phyloP scores from a whole-genome alignment of 371 early-diverging fungal genomes.

The Apophysomyces variabilis region DNA sequence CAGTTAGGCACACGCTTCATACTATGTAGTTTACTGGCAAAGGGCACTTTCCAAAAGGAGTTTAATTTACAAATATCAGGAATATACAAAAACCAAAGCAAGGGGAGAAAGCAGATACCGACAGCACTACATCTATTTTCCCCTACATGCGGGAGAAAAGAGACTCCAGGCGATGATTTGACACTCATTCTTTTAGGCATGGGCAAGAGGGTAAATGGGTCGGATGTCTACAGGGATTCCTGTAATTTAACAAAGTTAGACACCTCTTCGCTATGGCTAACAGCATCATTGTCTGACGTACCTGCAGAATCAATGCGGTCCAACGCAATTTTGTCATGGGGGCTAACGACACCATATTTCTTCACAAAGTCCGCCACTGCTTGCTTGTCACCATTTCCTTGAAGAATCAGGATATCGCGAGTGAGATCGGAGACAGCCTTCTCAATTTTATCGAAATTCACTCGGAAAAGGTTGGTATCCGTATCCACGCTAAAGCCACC shows the following conservation, averaged over 20 bases:
- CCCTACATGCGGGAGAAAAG: no score
- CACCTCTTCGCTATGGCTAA: background rate
- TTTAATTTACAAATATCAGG: no score
- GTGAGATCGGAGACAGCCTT: conserved; percentile 72
- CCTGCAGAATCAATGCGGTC: conserved; percentile 56
- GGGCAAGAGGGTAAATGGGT: conserved; percentile 48
- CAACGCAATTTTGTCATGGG: conserved; percentile 58
- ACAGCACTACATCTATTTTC: no score
- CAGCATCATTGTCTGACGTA: conserved; percentile 13
- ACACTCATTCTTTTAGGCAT: conserved; percentile 1
- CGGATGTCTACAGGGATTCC: conserved; percentile 57
- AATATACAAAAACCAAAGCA: no score
- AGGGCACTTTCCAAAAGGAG: no score
- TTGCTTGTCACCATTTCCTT: conserved; percentile 79
- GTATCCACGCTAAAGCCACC: conserved; percentile 67
- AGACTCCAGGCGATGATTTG: background rate
- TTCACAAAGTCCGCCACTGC: conserved; percentile 65
- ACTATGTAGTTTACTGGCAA: no score
- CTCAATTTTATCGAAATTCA: conserved; percentile 69
- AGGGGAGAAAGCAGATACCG: no score
- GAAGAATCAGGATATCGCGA: conserved; percentile 71
- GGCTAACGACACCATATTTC: conserved; percentile 61
- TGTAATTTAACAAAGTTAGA: conserved; percentile 2
- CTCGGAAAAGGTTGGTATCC: conserved; percentile 56
- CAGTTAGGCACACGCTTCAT: no score